These are phyloP conservation scores for Bryum argenteum DNA, from an alignment of 225 moss, liverwort and hornwort species.

Conservation along the genomic window DNA sequence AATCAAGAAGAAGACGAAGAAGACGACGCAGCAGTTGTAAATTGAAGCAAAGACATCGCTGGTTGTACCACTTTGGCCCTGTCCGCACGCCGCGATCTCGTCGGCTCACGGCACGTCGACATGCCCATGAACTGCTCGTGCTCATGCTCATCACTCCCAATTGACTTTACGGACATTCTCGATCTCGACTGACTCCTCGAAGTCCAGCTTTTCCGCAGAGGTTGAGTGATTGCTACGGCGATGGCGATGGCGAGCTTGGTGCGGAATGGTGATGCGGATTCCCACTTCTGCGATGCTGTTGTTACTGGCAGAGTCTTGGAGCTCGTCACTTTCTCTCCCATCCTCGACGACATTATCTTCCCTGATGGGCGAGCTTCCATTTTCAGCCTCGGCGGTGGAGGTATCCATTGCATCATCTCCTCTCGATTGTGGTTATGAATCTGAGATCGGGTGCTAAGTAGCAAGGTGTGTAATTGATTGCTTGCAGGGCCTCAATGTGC, in stretches of 20 bases:
- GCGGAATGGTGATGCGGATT: too few species aligned
- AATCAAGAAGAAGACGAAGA: too few species aligned
- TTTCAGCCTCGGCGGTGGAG: slow-evolving; percentile 88
- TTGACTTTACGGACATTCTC: background rate
- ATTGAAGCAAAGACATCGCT: too few species aligned
- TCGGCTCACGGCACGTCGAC: background rate
- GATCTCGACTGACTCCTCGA: background rate
- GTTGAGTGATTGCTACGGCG: slow-evolving; percentile 15
- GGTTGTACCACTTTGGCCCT: too few species aligned
- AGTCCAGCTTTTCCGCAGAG: background rate
- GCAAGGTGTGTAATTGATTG: background rate
- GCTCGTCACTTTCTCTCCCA: slow-evolving; percentile 78
- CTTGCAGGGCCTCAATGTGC: slow-evolving; percentile 84
- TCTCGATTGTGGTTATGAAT: background rate
- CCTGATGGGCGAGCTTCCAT: slow-evolving; percentile 76
- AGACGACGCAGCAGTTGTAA: too few species aligned
- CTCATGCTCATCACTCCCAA: too few species aligned
- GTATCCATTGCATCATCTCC: slow-evolving; percentile 24
- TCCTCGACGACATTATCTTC: slow-evolving; percentile 88
- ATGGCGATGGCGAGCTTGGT: background rate
- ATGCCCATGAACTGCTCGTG: background rate
- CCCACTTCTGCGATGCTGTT: too few species aligned
- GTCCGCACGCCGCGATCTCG: background rate
- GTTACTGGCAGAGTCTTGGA: slow-evolving; percentile 19
- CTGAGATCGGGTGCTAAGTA: background rate